A percentile compares a stretch with the other conserved stretches of the same genome.
Evolutionary conservation across 1,284 basidiomycete species (phyloP).

Genomic region (Heimioporus punctisporus): DNA sequence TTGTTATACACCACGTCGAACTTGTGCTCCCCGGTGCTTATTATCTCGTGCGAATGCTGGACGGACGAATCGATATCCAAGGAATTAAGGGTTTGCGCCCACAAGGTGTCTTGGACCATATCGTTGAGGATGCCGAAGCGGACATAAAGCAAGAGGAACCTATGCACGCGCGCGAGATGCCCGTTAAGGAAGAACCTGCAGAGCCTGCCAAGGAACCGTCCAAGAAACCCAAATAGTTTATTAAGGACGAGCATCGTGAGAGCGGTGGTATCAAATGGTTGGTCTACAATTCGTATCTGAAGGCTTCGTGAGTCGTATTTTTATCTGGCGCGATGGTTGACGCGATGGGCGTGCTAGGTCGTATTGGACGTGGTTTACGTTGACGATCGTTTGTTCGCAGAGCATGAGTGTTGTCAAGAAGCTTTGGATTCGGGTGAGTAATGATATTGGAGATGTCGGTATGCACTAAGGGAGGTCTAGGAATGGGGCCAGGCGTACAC

Average conservation of each 20-base stretch:
- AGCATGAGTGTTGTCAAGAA: slow-evolving; percentile 48
- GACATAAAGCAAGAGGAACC: slow-evolving; percentile 22
- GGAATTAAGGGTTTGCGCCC: slow-evolving; percentile 55
- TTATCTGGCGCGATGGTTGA: no score
- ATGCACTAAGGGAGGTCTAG: slow-evolving; percentile 22
- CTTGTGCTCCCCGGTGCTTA: slow-evolving; percentile 58
- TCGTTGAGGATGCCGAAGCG: slow-evolving; percentile 37
- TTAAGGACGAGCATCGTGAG: slow-evolving; percentile 60
- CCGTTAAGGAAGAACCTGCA: slow-evolving; percentile 18
- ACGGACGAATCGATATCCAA: slow-evolving; percentile 59
- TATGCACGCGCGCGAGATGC: slow-evolving; percentile 10
- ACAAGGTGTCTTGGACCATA: slow-evolving; percentile 48
- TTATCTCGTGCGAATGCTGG: slow-evolving; percentile 62
- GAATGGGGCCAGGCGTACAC: slow-evolving; percentile 50
- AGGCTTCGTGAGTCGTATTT: slow-evolving; percentile 44
- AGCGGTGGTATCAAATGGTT: slow-evolving; percentile 65
- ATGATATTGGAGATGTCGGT: not conserved
- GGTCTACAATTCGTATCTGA: slow-evolving; percentile 67
- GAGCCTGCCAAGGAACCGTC: slow-evolving; percentile 9
- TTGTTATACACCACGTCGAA: slow-evolving; percentile 70
- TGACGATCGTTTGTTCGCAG: slow-evolving; percentile 35
- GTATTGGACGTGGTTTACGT: slow-evolving; percentile 52
- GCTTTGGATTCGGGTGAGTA: slow-evolving; percentile 49
- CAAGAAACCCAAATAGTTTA: slow-evolving; percentile 51
- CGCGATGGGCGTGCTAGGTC: slow-evolving; percentile 33